Evolutionary conservation across 768 basidiomycete species (phyloP), one percentile per base, ranked within the genome.

Genomic region (Ramaria rubella): DNA sequence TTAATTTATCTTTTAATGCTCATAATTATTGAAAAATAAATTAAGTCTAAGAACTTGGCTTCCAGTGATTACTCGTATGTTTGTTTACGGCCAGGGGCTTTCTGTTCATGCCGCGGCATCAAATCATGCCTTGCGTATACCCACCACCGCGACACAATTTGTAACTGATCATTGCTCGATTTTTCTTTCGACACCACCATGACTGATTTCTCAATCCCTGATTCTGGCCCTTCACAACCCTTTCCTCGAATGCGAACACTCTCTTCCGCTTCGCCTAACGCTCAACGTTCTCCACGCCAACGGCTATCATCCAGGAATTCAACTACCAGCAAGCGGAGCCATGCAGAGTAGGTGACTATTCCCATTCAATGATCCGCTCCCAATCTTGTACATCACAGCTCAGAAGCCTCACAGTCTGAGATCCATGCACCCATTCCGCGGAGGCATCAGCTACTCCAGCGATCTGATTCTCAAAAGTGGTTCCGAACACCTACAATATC

Each of bases 401-500:
- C 69, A 8, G 68, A 69, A 19, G 56, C 21, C 14, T 45, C 46
- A 45, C 33, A 33, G 15, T 65, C 73, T 3, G 73, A 81, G 60
- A 85, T 86, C 34, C 68, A 82, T 43, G 77, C 87, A 0, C 85
- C 86, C 1, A 76, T 81, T 24, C 86, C 86, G n/a, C 81, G 79
- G 11, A 74, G 82, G 55, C 82, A 86, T 63, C 73, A 82, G 54
- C 71, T 61, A 4, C 62, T 87, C 7, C 83, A 86, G 55, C 76
- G 74, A 40, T 74, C 76, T 11, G 79, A 81, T 42, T 81, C 79
- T 58, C 77, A 78, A 52, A 76, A 79, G 45, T 86, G 85, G 86
- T 75, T 87, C 14, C 75, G 74, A 31, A 75, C 68, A 5, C 75
- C 72, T 29, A 75, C 73, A 14, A 68, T 67, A 52, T 83, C 75